A percentile compares a stretch with the other conserved stretches of the same genome.
Conservation (phyloP, 2,329 filamentous ascomycete genomes). For the Colletotrichum musicola region DNA sequence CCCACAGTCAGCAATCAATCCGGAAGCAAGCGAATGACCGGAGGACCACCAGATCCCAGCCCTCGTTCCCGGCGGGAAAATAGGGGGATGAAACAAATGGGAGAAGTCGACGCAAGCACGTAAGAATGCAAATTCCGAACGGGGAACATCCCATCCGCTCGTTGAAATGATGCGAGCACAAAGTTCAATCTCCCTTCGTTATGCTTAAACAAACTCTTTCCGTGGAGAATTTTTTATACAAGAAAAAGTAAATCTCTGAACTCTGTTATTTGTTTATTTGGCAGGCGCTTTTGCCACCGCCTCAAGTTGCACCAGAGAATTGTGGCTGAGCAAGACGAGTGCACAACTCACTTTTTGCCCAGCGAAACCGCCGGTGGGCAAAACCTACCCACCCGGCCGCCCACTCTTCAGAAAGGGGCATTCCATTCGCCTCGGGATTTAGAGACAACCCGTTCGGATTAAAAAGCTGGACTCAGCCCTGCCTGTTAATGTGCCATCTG, state of each 20-base stretch:
- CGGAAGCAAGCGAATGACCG: conserved; percentile 23
- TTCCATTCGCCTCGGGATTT: neutral
- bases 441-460: neutral
- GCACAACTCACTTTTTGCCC: neutral
- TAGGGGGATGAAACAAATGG: conserved; percentile 24
- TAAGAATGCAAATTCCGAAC: too few species aligned
- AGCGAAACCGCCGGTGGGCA: neutral
- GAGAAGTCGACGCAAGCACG: neutral
- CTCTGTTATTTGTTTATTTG: neutral
- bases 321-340: neutral
- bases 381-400: neutral
- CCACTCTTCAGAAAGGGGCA: neutral
- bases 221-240: conserved; percentile 6
- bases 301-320: neutral
- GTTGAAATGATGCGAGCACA: neutral
- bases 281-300: neutral
- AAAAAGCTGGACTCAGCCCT: conserved; percentile 7
- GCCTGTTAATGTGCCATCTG: neutral
- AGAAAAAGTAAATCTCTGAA: conserved; percentile 2
- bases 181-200: conserved; percentile 14
- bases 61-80: conserved; percentile 9
- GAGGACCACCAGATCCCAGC: neutral
- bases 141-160: too few species aligned
- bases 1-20: conserved; percentile 34
- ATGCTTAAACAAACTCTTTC: conserved; percentile 22